These are phyloP conservation scores for Berkeleyomyces basicola DNA, from an alignment of 2,329 filamentous ascomycete species.

Conservation along the genomic window DNA sequence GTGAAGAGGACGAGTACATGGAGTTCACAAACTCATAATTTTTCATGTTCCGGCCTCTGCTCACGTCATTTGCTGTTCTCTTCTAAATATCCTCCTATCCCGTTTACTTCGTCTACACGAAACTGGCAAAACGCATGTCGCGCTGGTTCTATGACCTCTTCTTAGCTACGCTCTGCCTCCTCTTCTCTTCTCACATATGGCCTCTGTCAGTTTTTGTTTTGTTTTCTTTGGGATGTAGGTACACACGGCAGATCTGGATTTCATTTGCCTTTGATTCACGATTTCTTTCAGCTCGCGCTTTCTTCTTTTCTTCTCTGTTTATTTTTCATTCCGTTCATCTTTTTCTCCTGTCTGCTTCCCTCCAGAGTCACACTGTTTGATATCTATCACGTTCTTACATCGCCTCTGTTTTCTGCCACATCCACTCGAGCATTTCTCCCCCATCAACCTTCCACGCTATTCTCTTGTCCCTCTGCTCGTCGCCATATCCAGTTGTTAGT, in stretches of 20 bases:
- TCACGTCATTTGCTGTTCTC: not conserved
- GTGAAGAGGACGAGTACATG: constrained; percentile 94
- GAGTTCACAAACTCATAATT: constrained; percentile 36
- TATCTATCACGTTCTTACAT: too few species aligned
- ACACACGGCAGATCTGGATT: not conserved
- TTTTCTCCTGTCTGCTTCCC: constrained; percentile 9
- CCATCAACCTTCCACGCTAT: constrained; percentile 10
- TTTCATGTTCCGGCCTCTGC: not conserved
- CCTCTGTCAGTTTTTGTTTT: not conserved
- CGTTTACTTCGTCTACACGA: not conserved
- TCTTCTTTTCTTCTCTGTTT: constrained; percentile 1
- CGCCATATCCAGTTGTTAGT: constrained; percentile 14
- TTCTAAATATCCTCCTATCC: not conserved
- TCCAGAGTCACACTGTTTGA: not conserved
- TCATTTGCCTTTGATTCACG: not conserved
- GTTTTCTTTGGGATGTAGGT: constrained; percentile 13
- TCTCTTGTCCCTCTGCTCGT: constrained; percentile 13
- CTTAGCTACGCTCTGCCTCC: not conserved
- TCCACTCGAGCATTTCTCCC: too few species aligned
- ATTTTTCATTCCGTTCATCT: not conserved
- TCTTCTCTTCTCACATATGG: constrained; percentile 2
- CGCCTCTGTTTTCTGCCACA: too few species aligned
- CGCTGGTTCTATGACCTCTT: not conserved
- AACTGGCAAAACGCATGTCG: not conserved
- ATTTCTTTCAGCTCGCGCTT: not conserved